A percentile compares a stretch with the other conserved stretches of the same genome.
Evolutionary conservation across 352 stramenopile genomes (phyloP).

Genomic region (Halophytophthora polymorphica): DNA sequence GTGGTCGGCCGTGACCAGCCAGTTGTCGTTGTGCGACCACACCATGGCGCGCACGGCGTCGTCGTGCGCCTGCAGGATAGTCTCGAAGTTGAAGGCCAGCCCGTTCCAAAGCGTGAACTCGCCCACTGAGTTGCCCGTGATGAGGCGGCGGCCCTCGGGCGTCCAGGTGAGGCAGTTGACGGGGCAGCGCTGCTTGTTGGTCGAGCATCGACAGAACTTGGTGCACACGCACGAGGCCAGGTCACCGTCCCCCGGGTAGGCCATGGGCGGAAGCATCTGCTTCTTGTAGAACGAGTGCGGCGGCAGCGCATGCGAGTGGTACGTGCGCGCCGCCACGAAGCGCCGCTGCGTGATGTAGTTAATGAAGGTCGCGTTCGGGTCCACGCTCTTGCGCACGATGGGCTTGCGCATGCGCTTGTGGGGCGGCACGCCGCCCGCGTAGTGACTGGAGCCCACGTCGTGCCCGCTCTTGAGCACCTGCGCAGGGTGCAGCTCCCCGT

Average conservation of each 20-base stretch:
- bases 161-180: slow-evolving; percentile 95
- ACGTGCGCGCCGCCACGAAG: slow-evolving; percentile 54
- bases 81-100: slow-evolving; percentile 97
- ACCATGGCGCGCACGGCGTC: slow-evolving; percentile 87
- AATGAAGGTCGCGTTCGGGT: slow-evolving; percentile 86
- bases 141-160: slow-evolving; percentile 90
- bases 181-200: slow-evolving; percentile 90
- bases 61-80: slow-evolving; percentile 93
- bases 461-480: slow-evolving; percentile 79
- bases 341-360: slow-evolving; percentile 72
- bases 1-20: slow-evolving; percentile 88
- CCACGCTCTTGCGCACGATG: slow-evolving; percentile 85
- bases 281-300: slow-evolving; percentile 86
- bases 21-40: slow-evolving; percentile 90
- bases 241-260: slow-evolving; percentile 60
- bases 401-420: slow-evolving; percentile 86
- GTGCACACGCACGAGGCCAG: slow-evolving; percentile 78
- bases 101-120: slow-evolving; percentile 98
- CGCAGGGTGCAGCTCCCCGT: slow-evolving; percentile 61
- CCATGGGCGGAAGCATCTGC: slow-evolving; percentile 73
- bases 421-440: slow-evolving; percentile 59
- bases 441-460: slow-evolving; percentile 67
- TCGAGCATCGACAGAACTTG: slow-evolving; percentile 87
- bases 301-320: slow-evolving; percentile 48
- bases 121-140: slow-evolving; percentile 97